Evolutionary conservation across 805 yeast genomes (phyloP).

Genomic region (Zygosaccharomyces lentus): DNA sequence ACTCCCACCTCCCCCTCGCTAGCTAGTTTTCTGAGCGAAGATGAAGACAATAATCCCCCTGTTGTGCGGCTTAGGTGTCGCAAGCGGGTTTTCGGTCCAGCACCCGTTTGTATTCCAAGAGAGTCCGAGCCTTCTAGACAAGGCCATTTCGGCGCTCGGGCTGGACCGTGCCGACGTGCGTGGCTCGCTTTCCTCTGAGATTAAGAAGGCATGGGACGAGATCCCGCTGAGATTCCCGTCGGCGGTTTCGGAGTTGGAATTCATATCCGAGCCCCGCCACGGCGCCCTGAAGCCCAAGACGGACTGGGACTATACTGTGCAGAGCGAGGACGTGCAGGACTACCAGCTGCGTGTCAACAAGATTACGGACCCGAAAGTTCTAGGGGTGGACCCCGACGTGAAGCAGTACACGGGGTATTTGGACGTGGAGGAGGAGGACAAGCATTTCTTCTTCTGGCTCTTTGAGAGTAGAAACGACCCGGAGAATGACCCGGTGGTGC

Average conservation of each 20-base stretch:
- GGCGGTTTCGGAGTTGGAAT: slow-evolving; percentile 46
- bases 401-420: slow-evolving; percentile 83
- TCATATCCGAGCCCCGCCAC: slow-evolving; percentile 45
- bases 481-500: slow-evolving; percentile 72
- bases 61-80: slow-evolving; percentile 13
- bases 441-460: slow-evolving; percentile 81
- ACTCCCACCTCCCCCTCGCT: background rate
- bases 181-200: slow-evolving; percentile 45
- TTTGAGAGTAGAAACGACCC: slow-evolving; percentile 90
- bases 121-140: slow-evolving; percentile 36
- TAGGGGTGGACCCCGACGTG: slow-evolving; percentile 73
- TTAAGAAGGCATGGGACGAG: slow-evolving; percentile 57
- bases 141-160: slow-evolving; percentile 49
- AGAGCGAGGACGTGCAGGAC: slow-evolving; percentile 39
- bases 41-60: slow-evolving; percentile 4
- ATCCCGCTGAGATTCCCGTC: slow-evolving; percentile 56
- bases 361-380: slow-evolving; percentile 50
- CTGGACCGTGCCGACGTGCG: slow-evolving; percentile 38
- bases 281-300: slow-evolving; percentile 20
- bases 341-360: slow-evolving; percentile 59
- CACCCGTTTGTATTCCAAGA: slow-evolving; percentile 29
- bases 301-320: slow-evolving; percentile 31
- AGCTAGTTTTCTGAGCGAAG: background rate
- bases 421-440: slow-evolving; percentile 77
- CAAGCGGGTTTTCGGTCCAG: slow-evolving; percentile 33